Conservation (phyloP, 495 filamentous ascomycete genomes). For the Penicillium alfredii region DNA sequence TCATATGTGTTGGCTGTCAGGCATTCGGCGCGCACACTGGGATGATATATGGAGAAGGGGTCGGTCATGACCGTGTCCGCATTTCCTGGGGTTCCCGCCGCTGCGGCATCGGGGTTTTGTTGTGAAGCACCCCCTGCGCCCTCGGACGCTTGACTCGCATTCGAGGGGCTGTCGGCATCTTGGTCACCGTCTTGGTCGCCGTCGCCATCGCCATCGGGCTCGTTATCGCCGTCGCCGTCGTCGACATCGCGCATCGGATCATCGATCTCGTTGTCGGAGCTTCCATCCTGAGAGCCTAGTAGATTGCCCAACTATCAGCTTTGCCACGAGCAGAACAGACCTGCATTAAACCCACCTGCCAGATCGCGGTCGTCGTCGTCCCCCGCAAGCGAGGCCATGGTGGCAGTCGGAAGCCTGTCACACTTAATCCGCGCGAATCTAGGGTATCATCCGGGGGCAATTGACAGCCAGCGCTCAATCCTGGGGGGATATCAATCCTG, state of each 20-base stretch:
- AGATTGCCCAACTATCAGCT: slow-evolving; percentile 8
- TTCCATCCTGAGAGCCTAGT: slow-evolving; percentile 53
- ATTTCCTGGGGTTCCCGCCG: slow-evolving; percentile 28
- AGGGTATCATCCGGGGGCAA: no score
- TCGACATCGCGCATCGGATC: slow-evolving; percentile 62
- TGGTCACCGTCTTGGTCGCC: slow-evolving; percentile 55
- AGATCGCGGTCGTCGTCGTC: slow-evolving; percentile 54
- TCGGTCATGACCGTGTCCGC: slow-evolving; percentile 27
- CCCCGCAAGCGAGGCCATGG: slow-evolving; percentile 34
- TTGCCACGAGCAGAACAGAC: neutral
- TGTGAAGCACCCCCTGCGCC: slow-evolving; percentile 32
- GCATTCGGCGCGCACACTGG: slow-evolving; percentile 69
- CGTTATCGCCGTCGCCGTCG: slow-evolving; percentile 55
- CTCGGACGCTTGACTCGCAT: slow-evolving; percentile 43
- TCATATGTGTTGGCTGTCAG: slow-evolving; percentile 84
- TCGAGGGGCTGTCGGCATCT: slow-evolving; percentile 49
- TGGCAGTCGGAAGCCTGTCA: no score
- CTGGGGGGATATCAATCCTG: no score
- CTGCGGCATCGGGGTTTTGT: slow-evolving; percentile 35
- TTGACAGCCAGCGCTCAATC: no score
- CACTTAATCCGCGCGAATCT: no score
- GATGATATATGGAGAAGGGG: slow-evolving; percentile 44
- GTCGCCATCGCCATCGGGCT: slow-evolving; percentile 58
- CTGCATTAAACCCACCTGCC: slow-evolving; percentile 29
- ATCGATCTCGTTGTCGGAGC: slow-evolving; percentile 67